Base-by-base conservation (phyloP, 352 stramenopile genomes). In the Blastocystis hominis region DNA sequence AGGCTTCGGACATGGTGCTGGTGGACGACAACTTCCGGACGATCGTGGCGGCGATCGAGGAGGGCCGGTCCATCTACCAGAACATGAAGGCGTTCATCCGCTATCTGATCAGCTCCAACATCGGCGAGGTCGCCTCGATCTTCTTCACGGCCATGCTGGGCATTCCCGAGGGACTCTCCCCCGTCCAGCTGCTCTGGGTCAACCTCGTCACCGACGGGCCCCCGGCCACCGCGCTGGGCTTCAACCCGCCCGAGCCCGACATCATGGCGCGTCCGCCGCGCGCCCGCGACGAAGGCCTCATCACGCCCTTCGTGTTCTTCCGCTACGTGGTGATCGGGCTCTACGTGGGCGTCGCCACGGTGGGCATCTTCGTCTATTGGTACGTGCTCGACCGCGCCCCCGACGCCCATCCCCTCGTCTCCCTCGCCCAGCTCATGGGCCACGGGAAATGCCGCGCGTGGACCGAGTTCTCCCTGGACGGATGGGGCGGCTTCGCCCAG, bases 11-110 rank as follows among this genome's bases (percentile, higher is more conserved):
- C 90, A 98, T 99, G 96, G 90, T 99, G 40, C 89, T 99, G 24
- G 91, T 92, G n/a, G 96, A 99, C 88, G 96, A 99, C 91, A 98
- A 99, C 91, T 99, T 99, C 89, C 93, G 95, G 13, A 98, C 96
- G 54, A 99, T 99, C 89, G 96, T 98, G 61, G 92, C 92, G 38
- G 92, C 91, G 36, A 91, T 94, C 30, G 91, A 93, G 87, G 91
- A 94, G 89, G 93, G 93, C n/a, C 81, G 92, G 17, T 90, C 88
- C 46, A 94, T 95, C 76, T 94, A 94, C 89, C 90, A 96, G 90
- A 98, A 98, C 91, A 98, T 98, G 96, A 95, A 98, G 89, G 93
- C 95, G 54, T 99, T 98, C 91, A 98, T 99, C 87, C 97, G 96
- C 86, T 99, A 98, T 91, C 91, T 98, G 84, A 98, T 99, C 72